Evolutionary conservation across 2,329 filamentous ascomycete genomes (phyloP).

Genomic region (Didymella sp.): DNA sequence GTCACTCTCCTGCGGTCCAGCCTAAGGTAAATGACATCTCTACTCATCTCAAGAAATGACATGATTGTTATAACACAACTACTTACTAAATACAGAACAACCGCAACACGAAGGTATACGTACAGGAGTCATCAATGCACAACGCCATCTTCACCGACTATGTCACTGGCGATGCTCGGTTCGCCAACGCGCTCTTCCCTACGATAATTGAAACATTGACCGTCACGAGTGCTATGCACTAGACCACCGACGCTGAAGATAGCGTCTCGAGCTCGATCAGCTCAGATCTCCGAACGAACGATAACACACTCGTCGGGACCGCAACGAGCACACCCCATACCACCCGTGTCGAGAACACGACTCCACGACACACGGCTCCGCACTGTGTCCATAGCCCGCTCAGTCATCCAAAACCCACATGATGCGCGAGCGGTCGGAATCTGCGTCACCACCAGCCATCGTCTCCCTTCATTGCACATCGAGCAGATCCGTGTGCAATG

Average conservation of each 20-base stretch:
- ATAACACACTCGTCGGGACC: neutral
- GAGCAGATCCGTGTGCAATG: neutral
- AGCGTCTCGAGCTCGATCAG: neutral
- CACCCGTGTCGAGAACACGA: neutral
- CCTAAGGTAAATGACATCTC: neutral
- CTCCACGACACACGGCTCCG: neutral
- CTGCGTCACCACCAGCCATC: neutral
- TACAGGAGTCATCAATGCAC: neutral
- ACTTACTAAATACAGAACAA: too few species aligned
- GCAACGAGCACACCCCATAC: neutral
- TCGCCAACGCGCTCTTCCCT: neutral
- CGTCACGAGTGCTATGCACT: neutral
- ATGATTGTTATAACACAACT: neutral
- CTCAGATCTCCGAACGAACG: neutral
- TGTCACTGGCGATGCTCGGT: neutral
- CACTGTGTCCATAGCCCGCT: neutral
- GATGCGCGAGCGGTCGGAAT: neutral
- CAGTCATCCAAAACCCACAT: too few species aligned
- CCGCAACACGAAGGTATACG: too few species aligned
- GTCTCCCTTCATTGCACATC: neutral
- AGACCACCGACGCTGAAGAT: neutral
- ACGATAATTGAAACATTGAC: neutral
- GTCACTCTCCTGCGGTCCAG: neutral
- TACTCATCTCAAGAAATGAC: neutral
- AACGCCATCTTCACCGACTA: neutral